These are phyloP conservation scores for Gaeumannomyces sp. DNA, from an alignment of 2,329 filamentous ascomycete species.

Conservation along the genomic window DNA sequence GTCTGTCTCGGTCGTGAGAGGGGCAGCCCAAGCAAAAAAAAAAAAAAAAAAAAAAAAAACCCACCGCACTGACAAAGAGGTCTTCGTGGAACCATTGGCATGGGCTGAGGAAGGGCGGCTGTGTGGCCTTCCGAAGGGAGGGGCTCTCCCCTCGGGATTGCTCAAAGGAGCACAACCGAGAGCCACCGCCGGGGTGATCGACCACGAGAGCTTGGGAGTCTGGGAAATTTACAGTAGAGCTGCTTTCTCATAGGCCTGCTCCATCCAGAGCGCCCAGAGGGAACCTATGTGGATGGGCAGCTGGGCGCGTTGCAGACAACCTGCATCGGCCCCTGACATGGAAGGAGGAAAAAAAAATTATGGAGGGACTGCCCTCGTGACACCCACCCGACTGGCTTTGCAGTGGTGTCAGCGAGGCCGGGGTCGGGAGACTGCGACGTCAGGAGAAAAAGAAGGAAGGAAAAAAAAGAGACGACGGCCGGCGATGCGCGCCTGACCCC, in stretches of 20 bases:
- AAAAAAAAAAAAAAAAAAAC: too few species aligned
- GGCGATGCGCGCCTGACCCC: background rate
- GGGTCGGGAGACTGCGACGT: background rate
- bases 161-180: background rate
- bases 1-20: too few species aligned
- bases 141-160: background rate
- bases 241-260: too few species aligned
- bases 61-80: too few species aligned
- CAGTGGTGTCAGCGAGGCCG: background rate
- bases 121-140: too few species aligned
- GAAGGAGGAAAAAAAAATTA: background rate
- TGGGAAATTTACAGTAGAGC: too few species aligned
- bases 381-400: background rate
- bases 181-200: background rate
- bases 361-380: background rate
- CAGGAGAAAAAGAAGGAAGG: background rate
- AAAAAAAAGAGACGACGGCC: background rate
- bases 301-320: too few species aligned
- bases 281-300: too few species aligned
- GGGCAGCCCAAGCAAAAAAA: too few species aligned
- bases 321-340: background rate
- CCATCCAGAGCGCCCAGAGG: too few species aligned
- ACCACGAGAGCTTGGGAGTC: background rate
- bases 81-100: too few species aligned
- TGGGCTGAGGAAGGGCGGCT: background rate